Evolutionary conservation across 1,139 yeast genomes (phyloP).

Genomic region (Yamadazyma atmosphaerica): DNA sequence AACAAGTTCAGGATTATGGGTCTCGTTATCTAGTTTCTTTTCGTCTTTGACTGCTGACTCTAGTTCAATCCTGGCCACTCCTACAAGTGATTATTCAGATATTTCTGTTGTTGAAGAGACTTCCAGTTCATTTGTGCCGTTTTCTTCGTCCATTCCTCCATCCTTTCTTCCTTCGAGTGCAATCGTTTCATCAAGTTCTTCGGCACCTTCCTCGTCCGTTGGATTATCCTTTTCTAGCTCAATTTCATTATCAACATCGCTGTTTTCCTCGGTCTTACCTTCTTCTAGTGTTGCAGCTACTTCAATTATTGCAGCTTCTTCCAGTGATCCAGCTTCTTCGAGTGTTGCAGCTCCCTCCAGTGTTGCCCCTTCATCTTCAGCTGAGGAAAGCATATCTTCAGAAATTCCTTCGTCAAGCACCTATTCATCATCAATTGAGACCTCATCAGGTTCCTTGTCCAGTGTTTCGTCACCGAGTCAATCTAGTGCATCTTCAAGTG

Average conservation of each 20-base stretch:
- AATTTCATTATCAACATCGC: conserved; percentile 2
- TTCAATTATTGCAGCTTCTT: conserved; percentile 6
- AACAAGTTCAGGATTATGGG: neutral
- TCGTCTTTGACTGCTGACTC: neutral
- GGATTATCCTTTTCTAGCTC: conserved; percentile 1
- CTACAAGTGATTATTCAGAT: too few relatives aligned
- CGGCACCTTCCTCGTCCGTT: neutral
- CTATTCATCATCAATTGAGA: conserved; percentile 7
- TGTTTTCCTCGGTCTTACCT: conserved; percentile 1
- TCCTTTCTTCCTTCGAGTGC: conserved; percentile 1
- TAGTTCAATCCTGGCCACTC: too few relatives aligned
- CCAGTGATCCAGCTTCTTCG: conserved; percentile 12
- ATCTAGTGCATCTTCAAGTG: conserved; percentile 10
- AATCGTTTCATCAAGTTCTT: neutral
- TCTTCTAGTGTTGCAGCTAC: conserved; percentile 2
- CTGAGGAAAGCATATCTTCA: conserved; percentile 10
- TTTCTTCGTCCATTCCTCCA: conserved; percentile 3
- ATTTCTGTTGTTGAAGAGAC: too few relatives aligned
- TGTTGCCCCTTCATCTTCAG: conserved; percentile 5
- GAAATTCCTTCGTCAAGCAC: neutral
- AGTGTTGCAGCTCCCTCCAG: conserved; percentile 8
- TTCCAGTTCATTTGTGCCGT: conserved; percentile 1
- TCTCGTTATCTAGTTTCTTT: neutral
- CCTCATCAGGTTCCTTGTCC: neutral
- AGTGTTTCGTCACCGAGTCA: too few relatives aligned